Percentiles rank a stretch among this genome's conserved stretches.
Conservation (phyloP, 2,329 filamentous ascomycete genomes). For the Mariannaea elegans region DNA sequence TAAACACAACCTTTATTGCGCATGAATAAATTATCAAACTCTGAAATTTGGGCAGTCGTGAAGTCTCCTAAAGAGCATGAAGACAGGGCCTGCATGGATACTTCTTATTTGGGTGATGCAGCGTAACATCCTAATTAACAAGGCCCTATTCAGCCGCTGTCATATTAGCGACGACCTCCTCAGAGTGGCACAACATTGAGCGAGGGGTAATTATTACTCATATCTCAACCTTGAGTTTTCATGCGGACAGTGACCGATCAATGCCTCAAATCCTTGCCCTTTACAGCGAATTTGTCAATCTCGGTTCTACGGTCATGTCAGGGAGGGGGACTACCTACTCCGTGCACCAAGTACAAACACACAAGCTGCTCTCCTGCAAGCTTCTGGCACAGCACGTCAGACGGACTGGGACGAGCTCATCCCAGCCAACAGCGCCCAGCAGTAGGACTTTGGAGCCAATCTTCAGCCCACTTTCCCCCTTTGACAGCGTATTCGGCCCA, state of each 20-base stretch:
- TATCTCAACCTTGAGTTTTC: background rate
- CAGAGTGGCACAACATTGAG: no score
- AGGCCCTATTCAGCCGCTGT: no score
- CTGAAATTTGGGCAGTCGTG: no score
- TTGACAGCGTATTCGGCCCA: slow-evolving; percentile 15
- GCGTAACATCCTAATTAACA: no score
- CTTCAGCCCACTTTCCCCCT: background rate
- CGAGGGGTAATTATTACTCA: no score
- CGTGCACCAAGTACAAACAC: background rate
- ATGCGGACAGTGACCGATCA: background rate
- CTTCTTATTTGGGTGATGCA: no score
- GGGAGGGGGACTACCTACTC: background rate
- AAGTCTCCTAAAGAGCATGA: no score
- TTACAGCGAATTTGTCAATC: slow-evolving; percentile 2
- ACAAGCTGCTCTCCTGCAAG: slow-evolving; percentile 6
- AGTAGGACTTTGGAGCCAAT: slow-evolving; percentile 8
- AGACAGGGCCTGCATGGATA: no score
- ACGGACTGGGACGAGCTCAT: slow-evolving; percentile 13
- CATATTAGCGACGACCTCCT: background rate
- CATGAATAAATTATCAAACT: no score
- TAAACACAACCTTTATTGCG: no score
- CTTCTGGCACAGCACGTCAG: slow-evolving; percentile 13
- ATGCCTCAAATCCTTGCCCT: background rate
- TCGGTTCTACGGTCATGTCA: slow-evolving; percentile 9
- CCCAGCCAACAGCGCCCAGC: slow-evolving; percentile 4